Percentiles rank a stretch among this genome's conserved stretches.
phyloP scores from a whole-genome alignment of 192 early-diverging fungal species.

The Paraglomus occultum region DNA sequence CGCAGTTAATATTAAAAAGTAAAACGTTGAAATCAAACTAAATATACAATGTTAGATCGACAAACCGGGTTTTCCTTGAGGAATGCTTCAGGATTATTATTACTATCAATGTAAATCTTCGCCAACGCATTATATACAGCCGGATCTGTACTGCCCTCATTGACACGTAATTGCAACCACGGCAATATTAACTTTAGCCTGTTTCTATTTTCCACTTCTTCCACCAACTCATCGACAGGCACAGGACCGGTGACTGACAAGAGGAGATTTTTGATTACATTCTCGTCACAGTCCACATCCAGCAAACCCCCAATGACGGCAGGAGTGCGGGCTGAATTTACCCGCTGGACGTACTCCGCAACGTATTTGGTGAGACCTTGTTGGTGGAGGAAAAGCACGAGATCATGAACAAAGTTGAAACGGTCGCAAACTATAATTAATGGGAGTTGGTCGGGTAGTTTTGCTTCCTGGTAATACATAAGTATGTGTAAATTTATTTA shows the following conservation, averaged over 20 bases:
- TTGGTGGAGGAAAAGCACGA: slow-evolving; percentile 95
- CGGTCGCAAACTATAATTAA: slow-evolving; percentile 99
- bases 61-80: slow-evolving; percentile 75
- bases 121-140: slow-evolving; percentile 97
- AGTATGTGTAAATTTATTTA: slow-evolving; percentile 1
- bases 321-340: slow-evolving; percentile 92
- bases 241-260: slow-evolving; percentile 80
- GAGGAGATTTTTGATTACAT: slow-evolving; percentile 86
- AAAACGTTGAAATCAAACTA: neutral
- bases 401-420: slow-evolving; percentile 95
- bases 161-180: slow-evolving; percentile 88
- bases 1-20: slow-evolving; percentile 7
- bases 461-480: slow-evolving; percentile 64
- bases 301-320: slow-evolving; percentile 95
- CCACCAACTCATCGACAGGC: slow-evolving; percentile 82
- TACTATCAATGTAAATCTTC: slow-evolving; percentile 99
- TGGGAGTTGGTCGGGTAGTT: slow-evolving; percentile 93
- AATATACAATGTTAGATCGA: slow-evolving; percentile 1
- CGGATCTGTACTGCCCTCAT: slow-evolving; percentile 84
- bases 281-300: slow-evolving; percentile 98
- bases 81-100: slow-evolving; percentile 97
- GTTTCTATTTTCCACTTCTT: slow-evolving; percentile 95
- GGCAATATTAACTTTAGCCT: slow-evolving; percentile 92
- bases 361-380: slow-evolving; percentile 94
- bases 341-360: slow-evolving; percentile 99